Conservation (phyloP, 2,329 filamentous ascomycete genomes). For the Ceratocystis albifundus region DNA sequence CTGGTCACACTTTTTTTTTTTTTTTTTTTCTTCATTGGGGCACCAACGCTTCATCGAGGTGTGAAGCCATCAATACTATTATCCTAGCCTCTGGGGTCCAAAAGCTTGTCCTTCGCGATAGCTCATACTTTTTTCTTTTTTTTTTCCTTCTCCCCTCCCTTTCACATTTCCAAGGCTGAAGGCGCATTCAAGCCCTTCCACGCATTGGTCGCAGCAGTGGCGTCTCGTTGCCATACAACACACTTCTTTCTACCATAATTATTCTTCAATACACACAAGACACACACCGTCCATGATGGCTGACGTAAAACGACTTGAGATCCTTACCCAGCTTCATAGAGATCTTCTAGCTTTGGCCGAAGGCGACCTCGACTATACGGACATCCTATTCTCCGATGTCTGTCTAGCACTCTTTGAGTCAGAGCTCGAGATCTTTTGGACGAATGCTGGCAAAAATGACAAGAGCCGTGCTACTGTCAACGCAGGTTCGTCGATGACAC, state of each 20-base stretch:
- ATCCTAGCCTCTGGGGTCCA: not conserved
- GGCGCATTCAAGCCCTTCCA: not conserved
- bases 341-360: conserved; percentile 70
- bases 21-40: no score
- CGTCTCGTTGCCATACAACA: not conserved
- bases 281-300: conserved; percentile 46
- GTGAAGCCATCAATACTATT: not conserved
- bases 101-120: not conserved
- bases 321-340: conserved; percentile 72
- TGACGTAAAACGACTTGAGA: conserved; percentile 59
- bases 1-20: not conserved
- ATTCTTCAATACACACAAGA: conserved; percentile 23
- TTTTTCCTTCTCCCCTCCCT: not conserved
- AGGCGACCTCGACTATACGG: conserved; percentile 47
- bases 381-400: conserved; percentile 59
- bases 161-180: not conserved
- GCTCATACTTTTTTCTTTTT: not conserved
- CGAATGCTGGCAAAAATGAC: conserved; percentile 63
- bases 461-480: conserved; percentile 60
- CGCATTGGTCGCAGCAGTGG: not conserved
- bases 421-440: conserved; percentile 59
- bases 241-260: not conserved
- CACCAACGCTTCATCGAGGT: not conserved
- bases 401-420: conserved; percentile 59
- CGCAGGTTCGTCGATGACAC: conserved; percentile 42